Percentiles rank a stretch among this genome's conserved stretches.
These are phyloP conservation scores for Kluyveromyces sp. DNA, from an alignment of 1,139 yeast species.

Conservation along the genomic window DNA sequence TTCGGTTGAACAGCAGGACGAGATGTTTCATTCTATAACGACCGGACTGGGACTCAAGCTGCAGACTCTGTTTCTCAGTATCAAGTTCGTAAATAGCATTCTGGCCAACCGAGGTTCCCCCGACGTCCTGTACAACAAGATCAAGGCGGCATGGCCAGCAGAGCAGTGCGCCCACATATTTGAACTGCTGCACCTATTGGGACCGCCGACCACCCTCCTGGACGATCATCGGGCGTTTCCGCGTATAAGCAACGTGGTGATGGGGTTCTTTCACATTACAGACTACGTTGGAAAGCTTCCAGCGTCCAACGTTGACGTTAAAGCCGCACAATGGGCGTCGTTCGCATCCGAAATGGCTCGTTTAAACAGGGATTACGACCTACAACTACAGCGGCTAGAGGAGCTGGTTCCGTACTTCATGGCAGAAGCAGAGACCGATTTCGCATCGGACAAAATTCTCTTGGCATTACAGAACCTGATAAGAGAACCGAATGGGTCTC, in stretches of 20 bases:
- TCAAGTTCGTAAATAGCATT: background rate
- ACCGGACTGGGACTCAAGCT: background rate
- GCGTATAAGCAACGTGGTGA: background rate
- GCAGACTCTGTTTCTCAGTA: background rate
- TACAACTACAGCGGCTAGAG: background rate
- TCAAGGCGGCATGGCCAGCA: background rate
- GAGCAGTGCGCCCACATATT: background rate
- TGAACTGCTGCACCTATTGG: background rate
- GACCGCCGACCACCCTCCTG: too few species aligned
- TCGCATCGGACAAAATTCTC: background rate
- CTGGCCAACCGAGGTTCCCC: background rate
- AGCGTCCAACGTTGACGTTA: conserved; percentile 5
- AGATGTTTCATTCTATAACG: background rate
- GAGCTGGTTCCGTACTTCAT: too few species aligned
- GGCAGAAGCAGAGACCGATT: background rate
- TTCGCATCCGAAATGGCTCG: background rate
- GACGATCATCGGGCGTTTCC: background rate
- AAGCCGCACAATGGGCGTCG: conserved; percentile 2
- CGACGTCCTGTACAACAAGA: background rate
- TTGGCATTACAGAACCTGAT: too few species aligned
- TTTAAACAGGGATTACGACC: background rate
- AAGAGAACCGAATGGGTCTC: too few species aligned
- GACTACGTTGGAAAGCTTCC: background rate
- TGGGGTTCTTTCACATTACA: background rate
- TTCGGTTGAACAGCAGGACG: background rate